Conservation (phyloP, 257 asterid species). For the Nyctanthes arbortristis region DNA sequence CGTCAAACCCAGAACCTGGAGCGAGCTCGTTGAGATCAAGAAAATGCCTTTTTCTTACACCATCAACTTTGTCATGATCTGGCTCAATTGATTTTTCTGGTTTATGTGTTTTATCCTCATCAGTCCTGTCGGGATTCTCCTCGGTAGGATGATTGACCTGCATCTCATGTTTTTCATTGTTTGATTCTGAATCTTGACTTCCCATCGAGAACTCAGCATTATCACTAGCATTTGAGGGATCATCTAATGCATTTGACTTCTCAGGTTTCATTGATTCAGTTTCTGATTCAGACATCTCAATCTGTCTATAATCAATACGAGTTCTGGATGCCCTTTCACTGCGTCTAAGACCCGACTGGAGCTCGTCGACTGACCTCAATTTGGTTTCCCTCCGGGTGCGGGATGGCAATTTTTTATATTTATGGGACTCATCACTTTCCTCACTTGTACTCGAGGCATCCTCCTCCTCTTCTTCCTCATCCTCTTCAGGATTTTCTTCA, state of each 20-base stretch:
- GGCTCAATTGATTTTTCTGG: constrained; percentile 39
- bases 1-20: constrained; percentile 85
- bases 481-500: constrained; percentile 78
- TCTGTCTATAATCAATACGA: constrained; percentile 66
- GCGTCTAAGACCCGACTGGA: constrained; percentile 78
- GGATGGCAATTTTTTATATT: constrained; percentile 45
- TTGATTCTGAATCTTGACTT: constrained; percentile 57
- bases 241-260: constrained; percentile 45
- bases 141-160: constrained; percentile 35
- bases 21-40: constrained; percentile 94
- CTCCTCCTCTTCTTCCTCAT: constrained; percentile 78
- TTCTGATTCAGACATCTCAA: constrained; percentile 84
- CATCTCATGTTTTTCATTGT: constrained; percentile 39
- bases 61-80: constrained; percentile 47
- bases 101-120: constrained; percentile 30
- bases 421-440: constrained; percentile 56
- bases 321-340: constrained; percentile 86
- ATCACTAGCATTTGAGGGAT: constrained; percentile 47
- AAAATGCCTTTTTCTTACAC: constrained; percentile 55
- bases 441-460: constrained; percentile 60
- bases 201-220: constrained; percentile 47
- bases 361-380: constrained; percentile 59
- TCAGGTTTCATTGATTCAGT: constrained; percentile 49
- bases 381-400: constrained; percentile 76
- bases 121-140: constrained; percentile 40